Evolutionary conservation across 179 eudicot species (phyloP).

Genomic region (Heliamphora ciliata): DNA sequence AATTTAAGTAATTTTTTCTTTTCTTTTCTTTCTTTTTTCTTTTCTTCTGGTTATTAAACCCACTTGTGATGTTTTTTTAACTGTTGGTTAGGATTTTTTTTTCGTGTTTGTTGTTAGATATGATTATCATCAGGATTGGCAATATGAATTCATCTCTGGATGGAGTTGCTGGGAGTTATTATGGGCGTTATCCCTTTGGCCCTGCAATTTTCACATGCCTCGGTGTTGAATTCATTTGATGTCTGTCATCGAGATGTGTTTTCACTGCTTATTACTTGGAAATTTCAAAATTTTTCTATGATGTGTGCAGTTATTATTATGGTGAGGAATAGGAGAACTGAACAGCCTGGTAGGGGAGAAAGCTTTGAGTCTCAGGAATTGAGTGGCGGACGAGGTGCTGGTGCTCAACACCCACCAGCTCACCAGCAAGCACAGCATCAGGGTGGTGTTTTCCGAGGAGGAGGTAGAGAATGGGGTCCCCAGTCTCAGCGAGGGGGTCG

Average conservation of each 20-base stretch:
- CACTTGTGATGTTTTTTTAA: no score
- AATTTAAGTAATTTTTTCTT: no score
- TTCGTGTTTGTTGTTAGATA: no score
- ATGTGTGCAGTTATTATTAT: conserved; percentile 29
- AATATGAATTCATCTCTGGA: no score
- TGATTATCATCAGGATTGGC: no score
- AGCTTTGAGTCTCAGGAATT: conserved; percentile 56
- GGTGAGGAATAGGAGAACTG: conserved; percentile 81
- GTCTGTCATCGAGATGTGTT: background rate
- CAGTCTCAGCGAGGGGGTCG: conserved; percentile 47
- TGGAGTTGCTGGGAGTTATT: no score
- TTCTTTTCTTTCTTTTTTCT: no score
- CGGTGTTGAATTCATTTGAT: no score
- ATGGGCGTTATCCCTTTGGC: no score
- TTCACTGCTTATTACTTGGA: background rate
- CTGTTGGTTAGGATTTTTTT: no score
- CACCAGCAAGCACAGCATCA: conserved; percentile 28
- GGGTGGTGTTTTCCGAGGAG: conserved; percentile 43
- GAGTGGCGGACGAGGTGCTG: conserved; percentile 33
- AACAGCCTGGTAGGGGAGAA: conserved; percentile 50
- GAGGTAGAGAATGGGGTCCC: conserved; percentile 39
- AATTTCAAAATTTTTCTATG: background rate
- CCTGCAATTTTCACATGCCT: no score
- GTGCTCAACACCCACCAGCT: conserved; percentile 25
- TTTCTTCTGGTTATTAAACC: no score